phyloP scores from a whole-genome alignment of 2,329 filamentous ascomycete genomes.

The Diaporthe longicolla region DNA sequence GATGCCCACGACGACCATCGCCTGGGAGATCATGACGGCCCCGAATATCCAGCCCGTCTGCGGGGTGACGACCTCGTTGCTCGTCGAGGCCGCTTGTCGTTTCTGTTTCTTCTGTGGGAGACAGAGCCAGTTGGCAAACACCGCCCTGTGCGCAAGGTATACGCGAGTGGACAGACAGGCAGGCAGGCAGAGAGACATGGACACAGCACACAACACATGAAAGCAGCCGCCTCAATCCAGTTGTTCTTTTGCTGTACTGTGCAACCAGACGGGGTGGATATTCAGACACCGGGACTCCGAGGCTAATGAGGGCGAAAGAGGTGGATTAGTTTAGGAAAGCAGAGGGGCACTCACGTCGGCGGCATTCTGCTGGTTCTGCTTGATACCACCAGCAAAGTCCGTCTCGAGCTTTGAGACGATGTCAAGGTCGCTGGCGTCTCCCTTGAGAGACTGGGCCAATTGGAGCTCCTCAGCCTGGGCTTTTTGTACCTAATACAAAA shows the following conservation, averaged over 20 bases:
- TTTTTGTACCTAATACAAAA: background rate
- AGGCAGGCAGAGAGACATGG: background rate
- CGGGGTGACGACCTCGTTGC: constrained; percentile 5
- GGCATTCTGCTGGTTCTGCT: constrained; percentile 32
- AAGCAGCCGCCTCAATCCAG: background rate
- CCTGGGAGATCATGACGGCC: constrained; percentile 31
- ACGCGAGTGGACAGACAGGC: constrained; percentile 8
- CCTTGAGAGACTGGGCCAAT: constrained; percentile 5
- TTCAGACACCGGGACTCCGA: constrained; percentile 22
- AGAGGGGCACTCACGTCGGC: constrained; percentile 26
- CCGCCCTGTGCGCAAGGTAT: constrained; percentile 7
- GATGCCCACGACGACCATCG: constrained; percentile 9
- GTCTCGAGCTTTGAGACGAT: constrained; percentile 23
- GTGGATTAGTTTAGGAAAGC: constrained; percentile 6
- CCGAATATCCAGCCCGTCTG: constrained; percentile 39
- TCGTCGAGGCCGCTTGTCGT: constrained; percentile 18
- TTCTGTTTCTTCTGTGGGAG: constrained; percentile 35
- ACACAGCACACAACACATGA: background rate
- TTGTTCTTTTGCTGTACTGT: too few relatives aligned
- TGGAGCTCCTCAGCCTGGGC: constrained; percentile 33
- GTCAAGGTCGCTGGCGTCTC: constrained; percentile 5
- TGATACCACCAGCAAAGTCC: constrained; percentile 31
- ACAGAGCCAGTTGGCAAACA: constrained; percentile 33
- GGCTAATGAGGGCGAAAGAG: background rate
- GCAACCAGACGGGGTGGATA: constrained; percentile 4